These are phyloP conservation scores for Phytophthora pistaciae DNA, from an alignment of 352 stramenopile genomes.

Conservation along the genomic window DNA sequence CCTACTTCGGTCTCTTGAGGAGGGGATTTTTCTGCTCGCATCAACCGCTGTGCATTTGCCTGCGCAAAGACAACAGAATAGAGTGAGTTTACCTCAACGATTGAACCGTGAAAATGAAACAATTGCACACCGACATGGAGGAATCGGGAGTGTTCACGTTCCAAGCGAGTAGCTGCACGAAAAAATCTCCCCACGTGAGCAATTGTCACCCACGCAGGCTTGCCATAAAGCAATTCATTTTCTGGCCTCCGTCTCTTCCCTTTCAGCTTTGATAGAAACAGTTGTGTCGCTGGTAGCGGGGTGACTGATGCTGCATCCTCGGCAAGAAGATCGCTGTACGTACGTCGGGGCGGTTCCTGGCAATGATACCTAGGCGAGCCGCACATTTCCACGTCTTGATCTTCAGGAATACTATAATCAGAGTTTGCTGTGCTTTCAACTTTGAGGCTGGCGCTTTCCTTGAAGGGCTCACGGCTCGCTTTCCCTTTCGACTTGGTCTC, in stretches of 20 bases:
- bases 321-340: constrained; percentile 10
- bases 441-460: neutral
- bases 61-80: constrained; percentile 18
- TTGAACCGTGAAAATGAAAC: neutral
- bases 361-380: constrained; percentile 9
- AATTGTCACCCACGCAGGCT: constrained; percentile 62
- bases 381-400: constrained; percentile 14
- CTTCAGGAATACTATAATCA: neutral
- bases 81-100: neutral
- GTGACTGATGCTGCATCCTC: constrained; percentile 17
- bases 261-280: constrained; percentile 69
- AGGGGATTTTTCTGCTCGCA: constrained; percentile 40
- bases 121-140: constrained; percentile 48
- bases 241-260: constrained; percentile 57
- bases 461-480: constrained; percentile 2
- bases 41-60: constrained; percentile 55
- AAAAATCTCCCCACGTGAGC: constrained; percentile 69
- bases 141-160: constrained; percentile 62
- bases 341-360: neutral
- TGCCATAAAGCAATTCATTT: constrained; percentile 54
- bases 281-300: constrained; percentile 62
- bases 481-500: constrained; percentile 16
- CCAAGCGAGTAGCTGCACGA: constrained; percentile 56
- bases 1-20: constrained; percentile 44
- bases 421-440: neutral